These are phyloP conservation scores for Herpomyces periplanetae DNA, from an alignment of 2,329 filamentous ascomycete genomes.

Conservation along the genomic window DNA sequence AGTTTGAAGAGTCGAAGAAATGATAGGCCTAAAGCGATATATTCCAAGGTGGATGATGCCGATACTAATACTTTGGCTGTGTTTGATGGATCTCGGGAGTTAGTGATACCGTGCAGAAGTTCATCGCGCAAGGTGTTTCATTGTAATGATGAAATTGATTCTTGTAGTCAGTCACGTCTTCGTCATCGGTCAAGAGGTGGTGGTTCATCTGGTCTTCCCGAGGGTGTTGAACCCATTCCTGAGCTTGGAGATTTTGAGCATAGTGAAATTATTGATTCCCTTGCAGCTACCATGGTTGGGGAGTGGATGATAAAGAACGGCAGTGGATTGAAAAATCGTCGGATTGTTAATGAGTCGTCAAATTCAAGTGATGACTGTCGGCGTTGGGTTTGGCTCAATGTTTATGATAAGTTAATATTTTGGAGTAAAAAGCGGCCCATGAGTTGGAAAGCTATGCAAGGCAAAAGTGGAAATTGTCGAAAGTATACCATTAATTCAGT, in stretches of 20 bases:
- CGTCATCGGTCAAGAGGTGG: too few relatives aligned
- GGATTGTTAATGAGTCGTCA: conserved; percentile 16
- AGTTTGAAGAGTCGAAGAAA: too few relatives aligned
- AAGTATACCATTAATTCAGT: conserved; percentile 65
- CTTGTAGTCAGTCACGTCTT: too few relatives aligned
- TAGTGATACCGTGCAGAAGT: too few relatives aligned
- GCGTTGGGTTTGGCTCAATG: conserved; percentile 91
- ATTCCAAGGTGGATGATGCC: too few relatives aligned
- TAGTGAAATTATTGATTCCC: conserved; percentile 62
- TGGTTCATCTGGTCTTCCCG: too few relatives aligned
- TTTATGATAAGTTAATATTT: conserved; percentile 75
- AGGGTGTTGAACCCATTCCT: too few relatives aligned
- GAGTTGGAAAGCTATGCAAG: conserved; percentile 48
- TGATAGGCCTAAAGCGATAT: too few relatives aligned
- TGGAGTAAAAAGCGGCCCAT: conserved; percentile 95
- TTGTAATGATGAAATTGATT: too few relatives aligned
- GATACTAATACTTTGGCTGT: too few relatives aligned
- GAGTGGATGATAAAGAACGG: conserved; percentile 91
- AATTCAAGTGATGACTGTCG: conserved; percentile 9
- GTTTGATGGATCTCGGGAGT: too few relatives aligned
- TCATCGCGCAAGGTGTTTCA: too few relatives aligned
- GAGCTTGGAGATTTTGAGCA: conserved; percentile 23
- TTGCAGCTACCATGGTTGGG: conserved; percentile 90
- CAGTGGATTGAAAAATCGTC: conserved; percentile 53
- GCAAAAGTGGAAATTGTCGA: conserved; percentile 80